Percentiles rank a stretch among this genome's conserved stretches.
These are phyloP conservation scores for Mrakia gelida DNA, from an alignment of 768 basidiomycete genomes.

Conservation along the genomic window DNA sequence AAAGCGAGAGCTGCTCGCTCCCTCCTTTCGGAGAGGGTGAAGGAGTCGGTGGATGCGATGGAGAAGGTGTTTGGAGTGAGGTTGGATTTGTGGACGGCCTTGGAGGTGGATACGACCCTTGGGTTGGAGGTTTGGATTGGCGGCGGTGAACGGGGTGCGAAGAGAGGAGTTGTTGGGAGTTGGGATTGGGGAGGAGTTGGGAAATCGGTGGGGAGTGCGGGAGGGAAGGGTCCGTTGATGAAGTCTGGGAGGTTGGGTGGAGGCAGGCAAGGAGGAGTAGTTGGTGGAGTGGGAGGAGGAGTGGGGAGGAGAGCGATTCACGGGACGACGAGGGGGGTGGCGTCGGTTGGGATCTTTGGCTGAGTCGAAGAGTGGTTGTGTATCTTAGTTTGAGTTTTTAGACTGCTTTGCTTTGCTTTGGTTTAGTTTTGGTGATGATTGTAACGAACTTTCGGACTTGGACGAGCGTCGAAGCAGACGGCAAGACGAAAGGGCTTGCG, in stretches of 20 bases:
- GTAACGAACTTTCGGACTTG: neutral
- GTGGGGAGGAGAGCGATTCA: neutral
- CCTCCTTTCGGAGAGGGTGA: neutral
- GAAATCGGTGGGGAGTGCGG: neutral
- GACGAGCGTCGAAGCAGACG: too few relatives aligned
- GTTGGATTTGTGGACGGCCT: neutral
- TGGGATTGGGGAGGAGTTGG: constrained; percentile 9
- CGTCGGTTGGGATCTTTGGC: neutral
- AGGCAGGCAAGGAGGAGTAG: too few relatives aligned
- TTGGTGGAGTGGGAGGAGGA: neutral
- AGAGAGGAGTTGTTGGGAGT: neutral
- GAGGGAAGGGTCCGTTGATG: neutral
- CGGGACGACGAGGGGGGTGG: neutral
- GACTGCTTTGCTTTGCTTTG: too few relatives aligned
- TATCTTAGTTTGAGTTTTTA: too few relatives aligned
- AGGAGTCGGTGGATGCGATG: neutral
- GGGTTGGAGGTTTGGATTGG: neutral
- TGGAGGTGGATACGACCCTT: neutral
- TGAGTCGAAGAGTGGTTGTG: neutral
- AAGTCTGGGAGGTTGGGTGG: neutral
- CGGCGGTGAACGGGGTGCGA: neutral
- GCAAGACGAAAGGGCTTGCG: too few relatives aligned
- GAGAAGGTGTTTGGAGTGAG: constrained; percentile 13
- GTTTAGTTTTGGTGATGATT: neutral
- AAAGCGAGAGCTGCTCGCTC: neutral